Evolutionary conservation across 768 basidiomycete genomes (phyloP).

Genomic region (Russula foetens): DNA sequence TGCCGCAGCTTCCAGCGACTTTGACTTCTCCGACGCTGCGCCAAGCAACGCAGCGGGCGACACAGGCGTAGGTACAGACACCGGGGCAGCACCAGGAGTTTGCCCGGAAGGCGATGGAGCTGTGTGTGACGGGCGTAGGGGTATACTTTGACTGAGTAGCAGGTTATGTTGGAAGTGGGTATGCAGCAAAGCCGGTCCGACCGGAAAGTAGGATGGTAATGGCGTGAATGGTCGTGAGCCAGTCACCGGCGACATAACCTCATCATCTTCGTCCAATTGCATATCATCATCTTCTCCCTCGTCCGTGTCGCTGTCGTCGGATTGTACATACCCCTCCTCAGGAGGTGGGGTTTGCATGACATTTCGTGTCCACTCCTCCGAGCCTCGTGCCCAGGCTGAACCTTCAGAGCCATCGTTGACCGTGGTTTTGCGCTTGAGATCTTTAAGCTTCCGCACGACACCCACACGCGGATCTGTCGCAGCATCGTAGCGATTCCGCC

Average conservation of each 20-base stretch:
- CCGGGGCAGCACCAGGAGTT: slow-evolving; percentile 30
- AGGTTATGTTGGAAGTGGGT: slow-evolving; percentile 58
- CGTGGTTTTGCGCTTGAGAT: slow-evolving; percentile 55
- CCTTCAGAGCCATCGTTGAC: slow-evolving; percentile 31
- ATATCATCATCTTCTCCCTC: slow-evolving; percentile 34
- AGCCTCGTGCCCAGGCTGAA: slow-evolving; percentile 35
- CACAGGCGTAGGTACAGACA: slow-evolving; percentile 74
- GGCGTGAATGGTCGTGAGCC: slow-evolving; percentile 59
- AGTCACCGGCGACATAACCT: slow-evolving; percentile 23
- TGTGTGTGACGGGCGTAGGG: slow-evolving; percentile 52
- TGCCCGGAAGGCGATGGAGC: slow-evolving; percentile 38
- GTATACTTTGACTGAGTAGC: slow-evolving; percentile 53
- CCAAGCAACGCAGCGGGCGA: slow-evolving; percentile 70
- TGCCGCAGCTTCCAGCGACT: slow-evolving; percentile 60
- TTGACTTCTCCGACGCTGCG: slow-evolving; percentile 54
- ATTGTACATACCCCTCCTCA: slow-evolving; percentile 28
- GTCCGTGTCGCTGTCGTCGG: slow-evolving; percentile 32
- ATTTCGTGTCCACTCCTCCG: slow-evolving; percentile 41
- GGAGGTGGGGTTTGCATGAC: slow-evolving; percentile 22
- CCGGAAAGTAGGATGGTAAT: slow-evolving; percentile 60
- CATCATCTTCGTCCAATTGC: slow-evolving; percentile 27
- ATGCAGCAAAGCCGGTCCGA: slow-evolving; percentile 58
- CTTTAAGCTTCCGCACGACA: slow-evolving; percentile 58
- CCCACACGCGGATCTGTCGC: slow-evolving; percentile 68
- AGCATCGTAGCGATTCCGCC: slow-evolving; percentile 47